These are phyloP conservation scores for Solanum virginianum DNA, from an alignment of 257 asterid genomes.

Conservation along the genomic window DNA sequence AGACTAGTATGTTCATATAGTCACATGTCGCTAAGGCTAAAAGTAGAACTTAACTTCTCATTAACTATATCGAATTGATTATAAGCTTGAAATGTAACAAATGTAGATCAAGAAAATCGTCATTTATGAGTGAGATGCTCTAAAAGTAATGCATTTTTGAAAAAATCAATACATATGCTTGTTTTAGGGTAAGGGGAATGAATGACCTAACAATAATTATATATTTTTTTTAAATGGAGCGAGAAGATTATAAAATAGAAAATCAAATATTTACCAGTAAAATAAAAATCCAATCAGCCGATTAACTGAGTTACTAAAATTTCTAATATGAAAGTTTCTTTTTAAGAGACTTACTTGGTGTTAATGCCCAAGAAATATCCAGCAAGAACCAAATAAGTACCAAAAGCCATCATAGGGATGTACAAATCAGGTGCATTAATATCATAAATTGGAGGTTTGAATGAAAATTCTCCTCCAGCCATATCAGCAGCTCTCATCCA, in stretches of 20 bases:
- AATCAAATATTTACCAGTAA: no score
- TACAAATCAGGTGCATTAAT: conserved; percentile 23
- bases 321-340: neutral
- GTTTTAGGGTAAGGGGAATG: no score
- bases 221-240: no score
- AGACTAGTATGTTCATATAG: neutral
- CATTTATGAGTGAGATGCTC: no score
- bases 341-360: conserved; percentile 20
- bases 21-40: neutral
- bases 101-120: no score
- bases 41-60: neutral
- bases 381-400: conserved; percentile 26
- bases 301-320: no score
- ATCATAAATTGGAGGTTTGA: conserved; percentile 18
- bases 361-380: conserved; percentile 25
- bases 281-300: no score
- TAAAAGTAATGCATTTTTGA: no score
- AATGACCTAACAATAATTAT: no score
- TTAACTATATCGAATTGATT: neutral
- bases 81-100: neutral
- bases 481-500: conserved; percentile 15
- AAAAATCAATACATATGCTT: no score
- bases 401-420: conserved; percentile 30
- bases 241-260: no score
- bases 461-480: conserved; percentile 11